Evolutionary conservation across 2,329 filamentous ascomycete genomes (phyloP), one percentile per base, ranked within the genome.

Genomic region (Trichoderma sp.): DNA sequence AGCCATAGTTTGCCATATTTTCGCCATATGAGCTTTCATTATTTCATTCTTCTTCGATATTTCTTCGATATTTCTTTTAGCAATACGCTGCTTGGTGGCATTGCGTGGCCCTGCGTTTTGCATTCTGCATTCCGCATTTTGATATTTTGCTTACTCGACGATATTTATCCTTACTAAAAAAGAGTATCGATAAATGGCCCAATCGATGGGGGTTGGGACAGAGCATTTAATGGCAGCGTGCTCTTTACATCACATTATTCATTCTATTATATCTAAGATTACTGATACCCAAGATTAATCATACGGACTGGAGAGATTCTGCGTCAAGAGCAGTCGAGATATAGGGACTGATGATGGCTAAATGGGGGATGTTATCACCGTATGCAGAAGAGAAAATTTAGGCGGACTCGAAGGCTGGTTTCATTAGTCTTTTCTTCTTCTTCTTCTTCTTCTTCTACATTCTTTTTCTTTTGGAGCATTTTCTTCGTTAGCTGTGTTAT

Each of bases 201-300:
- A 56, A 45, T 57, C 37, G 34, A 56, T 15, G 13, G 27, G 22
- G 61, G 48, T 42, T 64, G 61, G 52, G 52, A n/a, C 27, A 45
- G 37, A 25, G 50, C 50, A 56, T 56, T 39, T 12, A 27, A 45
- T 34, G 22, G 10, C 48, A 34, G 48, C 35, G 22, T 35, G 48
- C 61, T 64, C 61, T 64, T 64, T 29, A 35, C 53, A 54, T 48
- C 37, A 54, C 32, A 34, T 60, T 25, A 29, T 58, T 35, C 53
- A 45, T 32, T 22, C 8, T 60, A 42, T 25, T 53, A 52, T 32
- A 60, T 35, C 42, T 34, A 22, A 53, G 52, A 64, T 64, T 45
- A 39, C 29, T 64, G 61, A 64, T 64, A 64, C 61, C 61, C 61
- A 17, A 56, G 35, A 56, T 34, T 56, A 64, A 56, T 64, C 37